Evolutionary conservation across 2,329 filamentous ascomycete genomes (phyloP).

Genomic region (Aspergillus tanneri): DNA sequence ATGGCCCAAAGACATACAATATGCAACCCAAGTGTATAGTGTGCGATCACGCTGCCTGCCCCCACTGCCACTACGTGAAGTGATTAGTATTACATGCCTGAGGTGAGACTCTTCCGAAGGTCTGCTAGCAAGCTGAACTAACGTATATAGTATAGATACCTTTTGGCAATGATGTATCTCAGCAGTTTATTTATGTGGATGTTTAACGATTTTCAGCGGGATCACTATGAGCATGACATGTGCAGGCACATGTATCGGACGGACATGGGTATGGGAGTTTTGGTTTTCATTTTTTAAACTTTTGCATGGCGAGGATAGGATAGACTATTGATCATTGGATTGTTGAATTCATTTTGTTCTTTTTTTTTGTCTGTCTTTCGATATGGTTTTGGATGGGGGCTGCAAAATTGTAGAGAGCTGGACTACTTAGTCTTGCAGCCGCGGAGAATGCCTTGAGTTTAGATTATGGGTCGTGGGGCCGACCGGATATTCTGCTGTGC

Average conservation of each 20-base stretch:
- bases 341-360: constrained; percentile 13
- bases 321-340: constrained; percentile 10
- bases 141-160: too few species aligned
- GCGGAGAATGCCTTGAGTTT: constrained; percentile 13
- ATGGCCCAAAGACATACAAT: constrained; percentile 41
- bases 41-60: constrained; percentile 36
- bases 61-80: constrained; percentile 31
- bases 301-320: not conserved
- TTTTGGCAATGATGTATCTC: too few species aligned
- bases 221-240: constrained; percentile 8
- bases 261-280: constrained; percentile 6
- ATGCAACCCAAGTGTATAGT: constrained; percentile 33
- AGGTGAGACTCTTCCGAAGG: constrained; percentile 14
- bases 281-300: constrained; percentile 12
- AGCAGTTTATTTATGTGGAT: too few species aligned
- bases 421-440: constrained; percentile 12
- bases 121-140: not conserved
- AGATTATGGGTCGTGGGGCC: constrained; percentile 10
- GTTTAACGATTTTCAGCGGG: constrained; percentile 9
- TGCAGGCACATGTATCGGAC: not conserved
- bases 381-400: constrained; percentile 9
- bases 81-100: constrained; percentile 3
- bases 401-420: constrained; percentile 10
- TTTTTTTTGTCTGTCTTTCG: too few species aligned
- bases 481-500: not conserved